phyloP scores from a whole-genome alignment of 768 basidiomycete genomes.

The Trametes cingulata region DNA sequence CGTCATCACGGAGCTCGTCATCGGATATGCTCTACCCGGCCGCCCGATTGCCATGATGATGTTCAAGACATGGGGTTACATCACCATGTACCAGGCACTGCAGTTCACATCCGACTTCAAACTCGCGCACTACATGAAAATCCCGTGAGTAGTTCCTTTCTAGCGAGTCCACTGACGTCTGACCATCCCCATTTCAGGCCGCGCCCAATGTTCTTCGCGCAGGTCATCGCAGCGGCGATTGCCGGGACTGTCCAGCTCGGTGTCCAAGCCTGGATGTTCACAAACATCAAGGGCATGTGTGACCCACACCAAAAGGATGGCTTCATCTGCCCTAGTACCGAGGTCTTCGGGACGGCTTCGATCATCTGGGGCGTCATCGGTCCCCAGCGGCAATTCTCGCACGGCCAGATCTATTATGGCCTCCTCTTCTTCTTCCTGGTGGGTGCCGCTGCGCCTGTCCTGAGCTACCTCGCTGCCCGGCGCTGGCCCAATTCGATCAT shows the following conservation, averaged over 20 bases:
- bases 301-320: conserved; percentile 50
- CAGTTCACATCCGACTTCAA: conserved; percentile 77
- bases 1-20: conserved; percentile 80
- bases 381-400: conserved; percentile 67
- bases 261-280: conserved; percentile 79
- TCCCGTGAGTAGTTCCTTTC: conserved; percentile 40
- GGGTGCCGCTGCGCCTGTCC: conserved; percentile 61
- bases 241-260: conserved; percentile 75
- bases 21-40: conserved; percentile 79
- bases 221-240: conserved; percentile 65
- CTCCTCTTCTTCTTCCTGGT: conserved; percentile 80
- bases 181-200: conserved; percentile 35
- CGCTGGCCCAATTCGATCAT: conserved; percentile 67
- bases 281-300: conserved; percentile 66
- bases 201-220: conserved; percentile 68
- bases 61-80: conserved; percentile 84
- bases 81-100: conserved; percentile 68
- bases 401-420: conserved; percentile 48
- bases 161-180: not conserved
- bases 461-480: conserved; percentile 53
- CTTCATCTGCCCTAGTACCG: conserved; percentile 70
- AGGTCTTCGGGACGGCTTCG: conserved; percentile 78
- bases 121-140: conserved; percentile 71
- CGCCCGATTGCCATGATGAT: conserved; percentile 82
- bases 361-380: conserved; percentile 80